Evolutionary conservation across 78 protist genomes (phyloP).

Genomic region (Creolimax fragrantissima): DNA sequence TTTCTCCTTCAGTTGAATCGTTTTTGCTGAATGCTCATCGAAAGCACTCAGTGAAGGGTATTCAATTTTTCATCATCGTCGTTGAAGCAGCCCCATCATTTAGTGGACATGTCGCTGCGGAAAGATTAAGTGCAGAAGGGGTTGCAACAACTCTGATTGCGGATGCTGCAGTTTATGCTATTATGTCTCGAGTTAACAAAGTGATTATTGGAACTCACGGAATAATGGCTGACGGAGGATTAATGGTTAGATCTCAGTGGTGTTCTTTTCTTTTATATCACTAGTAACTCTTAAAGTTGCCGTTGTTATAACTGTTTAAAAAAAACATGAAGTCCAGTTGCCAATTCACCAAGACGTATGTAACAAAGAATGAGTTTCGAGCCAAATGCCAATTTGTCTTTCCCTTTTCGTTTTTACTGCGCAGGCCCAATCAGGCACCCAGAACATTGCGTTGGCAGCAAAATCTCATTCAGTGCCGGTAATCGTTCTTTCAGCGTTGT

Average conservation of each 20-base stretch:
- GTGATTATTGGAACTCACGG: slow-evolving; percentile 48
- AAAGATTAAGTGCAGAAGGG: slow-evolving; percentile 32
- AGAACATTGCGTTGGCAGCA: slow-evolving; percentile 82
- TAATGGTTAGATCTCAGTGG: slow-evolving; percentile 46
- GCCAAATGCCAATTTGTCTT: no score
- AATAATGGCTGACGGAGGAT: slow-evolving; percentile 93
- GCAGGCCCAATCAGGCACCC: slow-evolving; percentile 37
- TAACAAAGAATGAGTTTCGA: no score
- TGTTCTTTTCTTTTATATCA: background rate
- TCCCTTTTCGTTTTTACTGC: no score
- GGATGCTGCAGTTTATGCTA: slow-evolving; percentile 75
- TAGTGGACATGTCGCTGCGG: slow-evolving; percentile 58
- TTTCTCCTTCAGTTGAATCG: background rate
- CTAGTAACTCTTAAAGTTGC: background rate
- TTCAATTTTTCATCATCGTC: background rate
- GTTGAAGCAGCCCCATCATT: background rate
- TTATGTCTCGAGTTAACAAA: slow-evolving; percentile 89
- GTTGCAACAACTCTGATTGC: slow-evolving; percentile 63
- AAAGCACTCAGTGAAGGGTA: background rate
- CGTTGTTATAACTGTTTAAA: no score
- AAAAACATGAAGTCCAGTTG: no score
- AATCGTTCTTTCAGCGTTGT: slow-evolving; percentile 73
- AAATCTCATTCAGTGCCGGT: slow-evolving; percentile 78
- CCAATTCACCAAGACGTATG: no score
- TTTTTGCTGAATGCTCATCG: background rate